Percentiles rank a stretch among this genome's conserved stretches.
phyloP scores from a whole-genome alignment of 1,284 basidiomycete genomes.

The Puccinia brachypodii region DNA sequence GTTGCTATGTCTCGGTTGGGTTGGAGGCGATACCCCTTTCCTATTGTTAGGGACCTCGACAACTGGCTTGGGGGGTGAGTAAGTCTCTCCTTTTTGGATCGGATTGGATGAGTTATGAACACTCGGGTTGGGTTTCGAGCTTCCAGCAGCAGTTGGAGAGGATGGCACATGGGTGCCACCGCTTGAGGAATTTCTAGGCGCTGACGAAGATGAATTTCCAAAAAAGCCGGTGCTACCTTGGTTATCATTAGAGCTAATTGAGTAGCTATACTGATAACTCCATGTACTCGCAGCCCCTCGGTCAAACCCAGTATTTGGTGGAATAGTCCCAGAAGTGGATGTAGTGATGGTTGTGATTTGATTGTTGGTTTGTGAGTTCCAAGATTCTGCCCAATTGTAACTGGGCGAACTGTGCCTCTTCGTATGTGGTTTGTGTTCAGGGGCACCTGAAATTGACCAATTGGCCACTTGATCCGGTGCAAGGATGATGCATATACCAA shows the following conservation, averaged over 20 bases:
- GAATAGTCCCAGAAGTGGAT: slow-evolving; percentile 23
- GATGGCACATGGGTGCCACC: not conserved
- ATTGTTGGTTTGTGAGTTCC: slow-evolving; percentile 27
- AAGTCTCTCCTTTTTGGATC: not conserved
- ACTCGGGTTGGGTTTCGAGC: not conserved
- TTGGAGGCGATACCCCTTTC: not conserved
- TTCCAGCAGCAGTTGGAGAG: not conserved
- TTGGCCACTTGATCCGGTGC: not conserved
- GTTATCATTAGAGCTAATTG: not conserved
- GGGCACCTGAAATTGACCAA: not conserved
- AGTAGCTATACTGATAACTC: slow-evolving; percentile 32
- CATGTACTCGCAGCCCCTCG: slow-evolving; percentile 20
- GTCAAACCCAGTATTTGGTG: not conserved
- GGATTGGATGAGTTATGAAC: not conserved
- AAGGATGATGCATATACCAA: not conserved
- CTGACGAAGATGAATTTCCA: not conserved
- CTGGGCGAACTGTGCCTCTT: not conserved
- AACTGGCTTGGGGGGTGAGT: slow-evolving; percentile 4
- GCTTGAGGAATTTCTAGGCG: not conserved
- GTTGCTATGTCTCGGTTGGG: not conserved
- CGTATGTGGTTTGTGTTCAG: not conserved
- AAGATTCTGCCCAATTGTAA: slow-evolving; percentile 30
- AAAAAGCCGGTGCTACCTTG: not conserved
- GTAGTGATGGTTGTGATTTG: slow-evolving; percentile 20
- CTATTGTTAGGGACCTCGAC: not conserved